A percentile compares a stretch with the other conserved stretches of the same genome.
These are phyloP conservation scores for Ophiocytium majus DNA, from an alignment of 352 stramenopile genomes.

Conservation along the genomic window DNA sequence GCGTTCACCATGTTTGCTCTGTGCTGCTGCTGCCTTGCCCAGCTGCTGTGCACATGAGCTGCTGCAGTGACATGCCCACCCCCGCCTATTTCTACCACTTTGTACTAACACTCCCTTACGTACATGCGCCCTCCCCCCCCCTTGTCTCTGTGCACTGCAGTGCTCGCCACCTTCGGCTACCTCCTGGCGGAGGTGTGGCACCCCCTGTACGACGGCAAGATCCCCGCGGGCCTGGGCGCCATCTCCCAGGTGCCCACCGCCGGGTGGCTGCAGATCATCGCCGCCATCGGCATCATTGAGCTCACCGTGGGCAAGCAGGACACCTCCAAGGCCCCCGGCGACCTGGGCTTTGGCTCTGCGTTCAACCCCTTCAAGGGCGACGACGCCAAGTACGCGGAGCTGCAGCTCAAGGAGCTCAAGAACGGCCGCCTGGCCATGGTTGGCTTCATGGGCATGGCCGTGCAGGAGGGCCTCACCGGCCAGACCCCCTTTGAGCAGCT, in stretches of 20 bases:
- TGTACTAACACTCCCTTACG: no score
- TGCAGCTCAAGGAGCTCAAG: conserved; percentile 62
- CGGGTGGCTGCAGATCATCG: conserved; percentile 58
- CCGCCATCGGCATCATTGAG: conserved; percentile 53
- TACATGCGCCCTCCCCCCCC: no score
- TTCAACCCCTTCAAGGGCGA: conserved; percentile 60
- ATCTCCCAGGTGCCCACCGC: conserved; percentile 52
- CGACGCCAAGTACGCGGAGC: conserved; percentile 53
- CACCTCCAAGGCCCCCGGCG: conserved; percentile 58
- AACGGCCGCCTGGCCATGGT: conserved; percentile 59
- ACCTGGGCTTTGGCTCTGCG: conserved; percentile 54
- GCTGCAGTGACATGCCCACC: no score
- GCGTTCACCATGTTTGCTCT: no score
- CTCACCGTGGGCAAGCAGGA: conserved; percentile 59
- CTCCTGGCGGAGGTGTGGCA: conserved; percentile 52
- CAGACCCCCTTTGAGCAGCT: conserved; percentile 57
- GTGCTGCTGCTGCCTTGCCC: no score
- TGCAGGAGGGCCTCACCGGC: conserved; percentile 52
- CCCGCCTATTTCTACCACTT: no score
- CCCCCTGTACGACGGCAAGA: conserved; percentile 57
- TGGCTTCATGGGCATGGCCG: conserved; percentile 12
- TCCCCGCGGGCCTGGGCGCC: conserved; percentile 52
- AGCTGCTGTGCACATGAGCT: no score
- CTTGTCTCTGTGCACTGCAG: background rate
- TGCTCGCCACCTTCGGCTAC: conserved; percentile 56